Base-by-base conservation (phyloP, 441 rosid species). In the Populus hybrid region DNA sequence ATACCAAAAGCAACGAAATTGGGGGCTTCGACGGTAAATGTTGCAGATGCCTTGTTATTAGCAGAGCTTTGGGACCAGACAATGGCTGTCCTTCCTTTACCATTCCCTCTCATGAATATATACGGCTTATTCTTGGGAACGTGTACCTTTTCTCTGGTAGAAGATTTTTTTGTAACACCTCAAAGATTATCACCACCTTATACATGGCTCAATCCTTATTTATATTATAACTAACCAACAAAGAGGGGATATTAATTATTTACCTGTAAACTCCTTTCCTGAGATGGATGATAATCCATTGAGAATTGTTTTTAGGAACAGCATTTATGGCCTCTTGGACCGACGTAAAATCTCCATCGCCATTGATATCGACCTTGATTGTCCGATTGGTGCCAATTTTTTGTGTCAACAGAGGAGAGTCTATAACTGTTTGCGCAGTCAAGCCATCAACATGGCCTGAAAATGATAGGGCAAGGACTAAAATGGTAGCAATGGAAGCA, bases 101-200 rank as follows among this genome's bases (percentile, higher is more conserved):
- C 99, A 33, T 94, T 93, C 38, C 99, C 99, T 86, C 99, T 90
- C 94, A 94, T 29, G 89, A 94, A 94, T 72, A 95, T 90, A 67
- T 79, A 92, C 1, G 91, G 94, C 68, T 92, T 95, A 40, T 81
- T 87, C 76, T 84, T 78, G 1, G 99, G 94, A 74, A 93, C 80
- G 71, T 85, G 88, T 26, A 93, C 88, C 84, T 88, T 94, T 84
- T 93, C 99, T 78, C 97, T 92, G 77, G 78, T 69, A 63, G 1
- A 29, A 29, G 4, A 29, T 29, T 29, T 29, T 29, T 29, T 29
- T 29, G 31, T 29, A 29, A 29, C 0, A 29, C 31, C 31, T 29
- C 21, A 65, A 63, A 33, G 26, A 72, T 8, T 20, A 6, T 31
- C 4, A 38, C 8, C n/a, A 3, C 6, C 14, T 10, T 1, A 40